Percentiles rank a stretch among this genome's conserved stretches.
These are phyloP conservation scores for Xylaria sp. DNA, from an alignment of 2,329 filamentous ascomycete genomes.

Conservation along the genomic window DNA sequence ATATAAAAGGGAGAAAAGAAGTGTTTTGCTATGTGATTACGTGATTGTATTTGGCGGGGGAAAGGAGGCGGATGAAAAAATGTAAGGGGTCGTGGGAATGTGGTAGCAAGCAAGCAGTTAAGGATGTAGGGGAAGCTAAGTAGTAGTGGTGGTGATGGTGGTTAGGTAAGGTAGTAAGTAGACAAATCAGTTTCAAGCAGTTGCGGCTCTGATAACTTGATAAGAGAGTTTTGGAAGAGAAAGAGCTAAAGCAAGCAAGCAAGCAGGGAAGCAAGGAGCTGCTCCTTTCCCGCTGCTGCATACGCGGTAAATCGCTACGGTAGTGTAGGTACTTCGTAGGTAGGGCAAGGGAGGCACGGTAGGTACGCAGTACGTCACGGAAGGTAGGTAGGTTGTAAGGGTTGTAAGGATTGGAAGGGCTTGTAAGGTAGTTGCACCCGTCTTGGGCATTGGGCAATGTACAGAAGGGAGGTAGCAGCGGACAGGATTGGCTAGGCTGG, in stretches of 20 bases:
- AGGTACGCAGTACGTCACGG: background rate
- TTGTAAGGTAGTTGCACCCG: too few species aligned
- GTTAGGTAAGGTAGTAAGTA: background rate
- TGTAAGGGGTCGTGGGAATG: background rate
- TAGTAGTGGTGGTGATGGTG: background rate
- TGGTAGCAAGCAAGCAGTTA: background rate
- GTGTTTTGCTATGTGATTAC: background rate
- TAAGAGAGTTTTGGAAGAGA: conserved; percentile 10
- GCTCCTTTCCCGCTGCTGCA: conserved; percentile 23
- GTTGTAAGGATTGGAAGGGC: background rate
- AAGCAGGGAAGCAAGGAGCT: conserved; percentile 12
- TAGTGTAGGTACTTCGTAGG: background rate
- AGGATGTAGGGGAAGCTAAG: background rate
- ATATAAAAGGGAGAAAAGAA: background rate
- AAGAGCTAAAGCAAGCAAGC: background rate
- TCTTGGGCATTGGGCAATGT: too few species aligned
- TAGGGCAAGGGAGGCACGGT: background rate
- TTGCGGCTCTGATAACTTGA: conserved; percentile 31
- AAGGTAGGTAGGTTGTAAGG: background rate
- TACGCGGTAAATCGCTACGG: conserved; percentile 23
- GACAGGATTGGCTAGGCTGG: too few species aligned
- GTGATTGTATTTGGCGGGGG: conserved; percentile 5
- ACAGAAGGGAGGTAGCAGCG: too few species aligned
- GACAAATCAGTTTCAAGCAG: background rate
- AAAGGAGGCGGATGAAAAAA: background rate